phyloP scores from a whole-genome alignment of 2,329 filamentous ascomycete genomes.

The Penicillium decumbens region DNA sequence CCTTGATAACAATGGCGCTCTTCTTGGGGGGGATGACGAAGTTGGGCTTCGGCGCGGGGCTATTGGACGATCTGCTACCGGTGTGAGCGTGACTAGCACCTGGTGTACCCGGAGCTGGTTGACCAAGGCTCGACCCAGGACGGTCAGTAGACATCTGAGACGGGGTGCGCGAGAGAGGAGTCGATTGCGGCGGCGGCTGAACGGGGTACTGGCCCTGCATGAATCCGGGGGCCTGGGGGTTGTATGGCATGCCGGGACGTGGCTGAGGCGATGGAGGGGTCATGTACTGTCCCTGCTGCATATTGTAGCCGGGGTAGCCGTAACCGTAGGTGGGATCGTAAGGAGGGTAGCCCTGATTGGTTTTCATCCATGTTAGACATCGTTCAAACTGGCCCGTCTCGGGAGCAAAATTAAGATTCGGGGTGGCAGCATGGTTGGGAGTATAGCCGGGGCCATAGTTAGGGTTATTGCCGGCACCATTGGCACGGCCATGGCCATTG shows the following conservation, averaged over 20 bases:
- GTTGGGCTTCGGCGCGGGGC: conserved; percentile 58
- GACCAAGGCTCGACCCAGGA: conserved; percentile 56
- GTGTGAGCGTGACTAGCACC: conserved; percentile 46
- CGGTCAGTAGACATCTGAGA: conserved; percentile 72
- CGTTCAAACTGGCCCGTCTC: conserved; percentile 67
- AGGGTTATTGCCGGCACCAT: neutral
- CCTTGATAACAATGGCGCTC: conserved; percentile 78
- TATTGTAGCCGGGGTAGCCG: conserved; percentile 40
- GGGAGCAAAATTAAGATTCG: conserved; percentile 57
- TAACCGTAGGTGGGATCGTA: conserved; percentile 48
- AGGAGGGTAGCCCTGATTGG: conserved; percentile 56
- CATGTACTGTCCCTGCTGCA: conserved; percentile 41
- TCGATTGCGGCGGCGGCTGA: conserved; percentile 52
- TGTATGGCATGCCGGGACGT: conserved; percentile 48
- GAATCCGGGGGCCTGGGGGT: conserved; percentile 42
- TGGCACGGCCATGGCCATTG: neutral
- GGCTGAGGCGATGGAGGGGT: conserved; percentile 45
- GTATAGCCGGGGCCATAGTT: neutral
- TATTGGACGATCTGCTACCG: conserved; percentile 52
- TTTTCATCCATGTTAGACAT: conserved; percentile 61
- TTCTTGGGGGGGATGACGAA: conserved; percentile 65
- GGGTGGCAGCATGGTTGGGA: neutral
- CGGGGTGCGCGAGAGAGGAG: conserved; percentile 73
- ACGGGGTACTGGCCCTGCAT: conserved; percentile 51
- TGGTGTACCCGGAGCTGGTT: conserved; percentile 51